A percentile compares a stretch with the other conserved stretches of the same genome.
Evolutionary conservation across 2,329 filamentous ascomycete genomes (phyloP).

Genomic region (Cucurbitaria berberidis): DNA sequence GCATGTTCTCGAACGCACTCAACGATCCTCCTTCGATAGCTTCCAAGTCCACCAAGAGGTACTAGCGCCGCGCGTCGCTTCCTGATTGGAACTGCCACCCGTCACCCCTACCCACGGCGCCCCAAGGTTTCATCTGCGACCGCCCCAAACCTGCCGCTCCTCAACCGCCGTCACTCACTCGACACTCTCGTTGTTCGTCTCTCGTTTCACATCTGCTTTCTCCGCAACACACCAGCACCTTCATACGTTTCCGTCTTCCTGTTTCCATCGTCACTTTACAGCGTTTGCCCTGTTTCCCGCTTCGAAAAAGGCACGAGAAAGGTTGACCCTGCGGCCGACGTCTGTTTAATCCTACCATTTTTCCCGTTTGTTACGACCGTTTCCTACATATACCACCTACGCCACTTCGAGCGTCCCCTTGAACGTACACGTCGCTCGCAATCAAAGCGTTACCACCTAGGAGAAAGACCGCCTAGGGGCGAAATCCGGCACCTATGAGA

Average conservation of each 20-base stretch:
- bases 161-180: slow-evolving; percentile 25
- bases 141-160: slow-evolving; percentile 33
- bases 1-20: not conserved
- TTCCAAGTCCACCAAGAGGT: not conserved
- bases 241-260: slow-evolving; percentile 14
- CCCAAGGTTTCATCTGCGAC: slow-evolving; percentile 35
- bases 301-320: slow-evolving; percentile 36
- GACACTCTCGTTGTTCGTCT: slow-evolving; percentile 34
- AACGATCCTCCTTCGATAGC: not conserved
- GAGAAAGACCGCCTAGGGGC: slow-evolving; percentile 38
- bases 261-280: slow-evolving; percentile 19
- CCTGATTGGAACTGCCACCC: slow-evolving; percentile 28
- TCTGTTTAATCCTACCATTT: slow-evolving; percentile 36
- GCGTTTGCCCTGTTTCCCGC: slow-evolving; percentile 10
- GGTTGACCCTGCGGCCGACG: slow-evolving; percentile 46
- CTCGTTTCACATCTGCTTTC: slow-evolving; percentile 43
- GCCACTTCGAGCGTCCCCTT: not conserved
- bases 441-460: slow-evolving; percentile 17
- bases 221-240: slow-evolving; percentile 14
- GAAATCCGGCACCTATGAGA: slow-evolving; percentile 38
- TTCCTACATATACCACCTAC: not conserved
- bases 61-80: slow-evolving; percentile 37
- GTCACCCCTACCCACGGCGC: slow-evolving; percentile 27
- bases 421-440: slow-evolving; percentile 12
- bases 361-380: slow-evolving; percentile 12